Conservation (phyloP, 495 filamentous ascomycete species). For the Sporormia fimetaria region DNA sequence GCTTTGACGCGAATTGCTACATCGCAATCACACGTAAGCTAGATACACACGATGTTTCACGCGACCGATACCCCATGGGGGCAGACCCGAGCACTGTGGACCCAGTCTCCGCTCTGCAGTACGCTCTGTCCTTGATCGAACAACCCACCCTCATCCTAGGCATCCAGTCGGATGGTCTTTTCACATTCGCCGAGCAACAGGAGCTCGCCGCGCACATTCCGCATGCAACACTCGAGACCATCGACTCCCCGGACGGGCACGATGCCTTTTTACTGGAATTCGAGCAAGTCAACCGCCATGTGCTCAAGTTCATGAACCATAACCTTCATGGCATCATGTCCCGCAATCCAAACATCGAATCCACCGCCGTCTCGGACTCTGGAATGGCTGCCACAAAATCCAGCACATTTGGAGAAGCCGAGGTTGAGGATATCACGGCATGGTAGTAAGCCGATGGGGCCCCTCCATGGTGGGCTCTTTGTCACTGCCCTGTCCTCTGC, state of each 20-base stretch:
- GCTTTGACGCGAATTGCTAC: constrained; percentile 97
- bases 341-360: constrained; percentile 40
- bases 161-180: constrained; percentile 88
- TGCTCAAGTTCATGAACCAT: constrained; percentile 72
- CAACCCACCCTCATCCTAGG: constrained; percentile 85
- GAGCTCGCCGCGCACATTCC: constrained; percentile 78
- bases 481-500: no score
- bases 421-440: constrained; percentile 93
- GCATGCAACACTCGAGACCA: constrained; percentile 63
- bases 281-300: constrained; percentile 85
- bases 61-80: constrained; percentile 43
- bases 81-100: constrained; percentile 8
- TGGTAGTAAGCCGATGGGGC: constrained; percentile 61
- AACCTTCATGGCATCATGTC: constrained; percentile 79
- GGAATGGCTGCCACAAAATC: constrained; percentile 45
- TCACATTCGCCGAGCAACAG: constrained; percentile 92
- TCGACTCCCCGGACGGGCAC: constrained; percentile 88
- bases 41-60: constrained; percentile 92
- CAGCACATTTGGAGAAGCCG: constrained; percentile 86
- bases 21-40: constrained; percentile 97
- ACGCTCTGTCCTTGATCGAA: constrained; percentile 67
- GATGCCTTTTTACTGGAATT: constrained; percentile 96
- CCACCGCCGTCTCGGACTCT: constrained; percentile 37
- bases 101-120: constrained; percentile 41
- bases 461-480: background rate